phyloP scores from a whole-genome alignment of 768 basidiomycete species.

The Gloeopeniophorella convolvens region DNA sequence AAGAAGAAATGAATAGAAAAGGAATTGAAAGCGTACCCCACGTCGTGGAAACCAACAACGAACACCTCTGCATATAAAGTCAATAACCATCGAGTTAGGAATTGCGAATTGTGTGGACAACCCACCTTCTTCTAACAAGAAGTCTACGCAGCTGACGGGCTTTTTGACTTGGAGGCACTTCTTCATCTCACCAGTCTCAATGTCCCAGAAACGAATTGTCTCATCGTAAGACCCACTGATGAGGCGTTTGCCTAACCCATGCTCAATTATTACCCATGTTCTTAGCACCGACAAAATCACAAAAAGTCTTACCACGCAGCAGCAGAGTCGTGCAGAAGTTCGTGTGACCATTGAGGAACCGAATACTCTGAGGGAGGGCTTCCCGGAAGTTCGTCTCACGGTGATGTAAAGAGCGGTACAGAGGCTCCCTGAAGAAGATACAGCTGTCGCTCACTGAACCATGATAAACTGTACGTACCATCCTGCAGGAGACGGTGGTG shows the following conservation, averaged over 20 bases:
- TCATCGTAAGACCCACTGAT: constrained; percentile 92
- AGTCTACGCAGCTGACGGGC: constrained; percentile 86
- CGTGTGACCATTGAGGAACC: constrained; percentile 78
- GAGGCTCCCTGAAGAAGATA: constrained; percentile 40
- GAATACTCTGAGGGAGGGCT: constrained; percentile 67
- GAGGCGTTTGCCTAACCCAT: constrained; percentile 61
- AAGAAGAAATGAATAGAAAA: not conserved
- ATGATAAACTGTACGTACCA: constrained; percentile 68
- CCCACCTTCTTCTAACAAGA: constrained; percentile 70
- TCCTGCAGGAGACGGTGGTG: constrained; percentile 59
- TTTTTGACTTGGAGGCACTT: constrained; percentile 82
- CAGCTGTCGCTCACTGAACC: not conserved
- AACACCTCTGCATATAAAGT: constrained; percentile 57
- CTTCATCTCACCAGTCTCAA: constrained; percentile 58
- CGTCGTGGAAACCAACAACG: constrained; percentile 88
- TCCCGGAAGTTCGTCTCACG: constrained; percentile 79
- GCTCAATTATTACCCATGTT: too few relatives aligned
- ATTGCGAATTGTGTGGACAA: not conserved
- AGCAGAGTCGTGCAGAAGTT: constrained; percentile 83
- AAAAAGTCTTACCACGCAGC: constrained; percentile 40
- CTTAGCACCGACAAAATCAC: not conserved
- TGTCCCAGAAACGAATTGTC: constrained; percentile 89
- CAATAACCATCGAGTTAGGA: not conserved
- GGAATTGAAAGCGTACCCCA: constrained; percentile 49
- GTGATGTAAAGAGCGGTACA: constrained; percentile 78